phyloP scores from a whole-genome alignment of 116 monocot genomes.

The Iris pallida region DNA sequence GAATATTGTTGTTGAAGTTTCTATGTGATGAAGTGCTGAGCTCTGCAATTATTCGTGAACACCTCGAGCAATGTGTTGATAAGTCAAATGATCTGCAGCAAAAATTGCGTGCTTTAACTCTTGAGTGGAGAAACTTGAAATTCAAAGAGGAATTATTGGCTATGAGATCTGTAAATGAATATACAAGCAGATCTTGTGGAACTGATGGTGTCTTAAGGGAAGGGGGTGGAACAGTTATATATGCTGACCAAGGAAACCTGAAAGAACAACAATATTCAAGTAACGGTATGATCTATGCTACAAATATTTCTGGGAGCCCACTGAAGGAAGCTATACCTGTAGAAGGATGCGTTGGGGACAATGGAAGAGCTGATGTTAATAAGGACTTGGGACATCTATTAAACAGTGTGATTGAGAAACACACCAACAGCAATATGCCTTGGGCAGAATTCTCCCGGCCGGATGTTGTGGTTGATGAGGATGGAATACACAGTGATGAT shows the following conservation, averaged over 20 bases:
- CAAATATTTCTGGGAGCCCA: conserved; percentile 16
- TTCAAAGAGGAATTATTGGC: conserved; percentile 57
- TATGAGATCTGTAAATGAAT: conserved; percentile 34
- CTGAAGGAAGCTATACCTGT: conserved; percentile 8
- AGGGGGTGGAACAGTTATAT: conserved; percentile 14
- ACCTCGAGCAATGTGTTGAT: conserved; percentile 82
- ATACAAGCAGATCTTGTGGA: conserved; percentile 20
- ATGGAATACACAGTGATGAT: conserved; percentile 2
- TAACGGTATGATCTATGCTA: conserved; percentile 19
- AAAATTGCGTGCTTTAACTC: conserved; percentile 46
- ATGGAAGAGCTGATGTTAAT: conserved; percentile 22
- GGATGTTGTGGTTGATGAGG: conserved; percentile 12
- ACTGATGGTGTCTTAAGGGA: conserved; percentile 24
- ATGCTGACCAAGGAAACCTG: conserved; percentile 18
- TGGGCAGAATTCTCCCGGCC: conserved; percentile 7
- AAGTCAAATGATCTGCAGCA: conserved; percentile 73
- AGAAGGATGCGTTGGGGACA: conserved; percentile 23
- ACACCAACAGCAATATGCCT: conserved; percentile 22
- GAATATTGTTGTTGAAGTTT: conserved; percentile 82
- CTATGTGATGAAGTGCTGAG: conserved; percentile 86
- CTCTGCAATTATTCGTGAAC: conserved; percentile 75
- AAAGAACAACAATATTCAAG: conserved; percentile 15
- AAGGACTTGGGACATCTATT: conserved; percentile 14
- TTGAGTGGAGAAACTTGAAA: conserved; percentile 83
- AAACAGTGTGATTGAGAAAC: conserved; percentile 16